Percentiles rank a stretch among this genome's conserved stretches.
Evolutionary conservation across 306 rosid genomes (phyloP).

Genomic region (Mimosa pudica): DNA sequence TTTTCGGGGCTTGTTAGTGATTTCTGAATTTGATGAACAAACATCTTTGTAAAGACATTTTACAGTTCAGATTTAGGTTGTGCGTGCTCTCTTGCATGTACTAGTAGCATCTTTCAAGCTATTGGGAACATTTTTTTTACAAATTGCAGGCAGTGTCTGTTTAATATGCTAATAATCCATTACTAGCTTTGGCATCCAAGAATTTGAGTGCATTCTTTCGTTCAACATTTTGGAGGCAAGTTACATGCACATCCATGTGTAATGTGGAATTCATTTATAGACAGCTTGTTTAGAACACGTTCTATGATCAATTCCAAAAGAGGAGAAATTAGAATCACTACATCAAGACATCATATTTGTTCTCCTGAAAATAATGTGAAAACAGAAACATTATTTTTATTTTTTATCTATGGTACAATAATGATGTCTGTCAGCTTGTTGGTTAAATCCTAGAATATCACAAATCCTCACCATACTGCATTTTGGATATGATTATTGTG

Average conservation of each 20-base stretch:
- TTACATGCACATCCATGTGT: background rate
- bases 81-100: background rate
- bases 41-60: background rate
- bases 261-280: background rate
- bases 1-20: conserved; percentile 10
- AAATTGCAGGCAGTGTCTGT: background rate
- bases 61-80: background rate
- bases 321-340: background rate
- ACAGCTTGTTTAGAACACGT: background rate
- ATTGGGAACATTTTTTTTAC: background rate
- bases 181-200: background rate
- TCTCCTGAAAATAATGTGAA: background rate
- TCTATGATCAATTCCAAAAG: background rate
- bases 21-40: background rate
- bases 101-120: background rate
- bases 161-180: background rate
- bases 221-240: background rate
- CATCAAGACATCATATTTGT: background rate
- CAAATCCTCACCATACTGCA: conserved; percentile 9
- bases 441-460: conserved; percentile 6
- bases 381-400: too few species aligned
- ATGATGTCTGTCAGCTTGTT: conserved; percentile 10
- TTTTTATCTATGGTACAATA: background rate
- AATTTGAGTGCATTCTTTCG: too few species aligned
- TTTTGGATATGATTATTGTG: conserved; percentile 21